phyloP scores from a whole-genome alignment of 2,329 filamentous ascomycete species.

The Fusarium nisikadoi region DNA sequence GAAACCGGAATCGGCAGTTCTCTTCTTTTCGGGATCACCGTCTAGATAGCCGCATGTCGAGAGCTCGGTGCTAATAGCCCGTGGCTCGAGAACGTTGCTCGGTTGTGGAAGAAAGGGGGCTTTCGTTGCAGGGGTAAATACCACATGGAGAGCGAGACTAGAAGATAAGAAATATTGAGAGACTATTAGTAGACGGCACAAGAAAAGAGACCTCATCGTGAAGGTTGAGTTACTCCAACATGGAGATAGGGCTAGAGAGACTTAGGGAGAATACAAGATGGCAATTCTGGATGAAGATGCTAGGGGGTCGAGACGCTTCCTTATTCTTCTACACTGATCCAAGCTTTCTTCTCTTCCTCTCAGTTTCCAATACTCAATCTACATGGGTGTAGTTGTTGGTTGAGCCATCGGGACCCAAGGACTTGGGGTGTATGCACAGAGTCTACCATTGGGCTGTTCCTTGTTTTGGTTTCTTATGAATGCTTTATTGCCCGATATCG shows the following conservation, averaged over 20 bases:
- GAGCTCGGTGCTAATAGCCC: slow-evolving; percentile 33
- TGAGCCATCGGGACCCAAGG: background rate
- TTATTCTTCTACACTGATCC: background rate
- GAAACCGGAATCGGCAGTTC: slow-evolving; percentile 49
- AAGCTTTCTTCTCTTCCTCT: background rate
- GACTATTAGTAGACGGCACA: background rate
- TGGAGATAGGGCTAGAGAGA: no score
- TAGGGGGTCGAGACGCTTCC: background rate
- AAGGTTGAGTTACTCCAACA: background rate
- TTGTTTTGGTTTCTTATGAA: background rate
- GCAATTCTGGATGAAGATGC: background rate
- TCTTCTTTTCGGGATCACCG: slow-evolving; percentile 44
- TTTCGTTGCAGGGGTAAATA: background rate
- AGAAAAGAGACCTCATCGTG: background rate
- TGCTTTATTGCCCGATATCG: background rate
- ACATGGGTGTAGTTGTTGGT: slow-evolving; percentile 7
- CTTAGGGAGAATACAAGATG: background rate
- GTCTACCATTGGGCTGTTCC: background rate
- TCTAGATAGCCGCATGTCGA: slow-evolving; percentile 47
- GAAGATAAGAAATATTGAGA: background rate
- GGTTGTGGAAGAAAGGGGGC: background rate
- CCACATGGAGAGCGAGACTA: background rate
- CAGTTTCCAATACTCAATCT: background rate
- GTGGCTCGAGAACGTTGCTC: background rate
- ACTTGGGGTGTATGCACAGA: background rate